A percentile compares a stretch with the other conserved stretches of the same genome.
These are phyloP conservation scores for Coelastrella sp. DNA, from an alignment of 139 green algal genomes.

Conservation along the genomic window DNA sequence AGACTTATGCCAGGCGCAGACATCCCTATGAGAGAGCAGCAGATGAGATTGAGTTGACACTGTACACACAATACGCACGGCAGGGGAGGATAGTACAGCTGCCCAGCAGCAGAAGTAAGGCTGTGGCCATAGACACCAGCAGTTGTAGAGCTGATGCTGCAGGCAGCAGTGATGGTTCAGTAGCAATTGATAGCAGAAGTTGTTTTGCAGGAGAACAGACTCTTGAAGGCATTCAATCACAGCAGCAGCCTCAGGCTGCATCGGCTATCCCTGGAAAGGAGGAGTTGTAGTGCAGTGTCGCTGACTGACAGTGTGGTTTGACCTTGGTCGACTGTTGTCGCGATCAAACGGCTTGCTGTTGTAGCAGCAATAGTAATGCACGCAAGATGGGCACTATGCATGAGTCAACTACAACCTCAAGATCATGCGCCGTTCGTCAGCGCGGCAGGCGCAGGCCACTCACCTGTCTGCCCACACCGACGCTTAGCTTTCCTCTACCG, in stretches of 20 bases:
- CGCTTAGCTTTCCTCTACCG: too few relatives aligned
- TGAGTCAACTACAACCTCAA: too few relatives aligned
- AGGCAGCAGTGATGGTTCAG: background rate
- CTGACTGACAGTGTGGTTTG: too few relatives aligned
- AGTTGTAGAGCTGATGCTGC: background rate
- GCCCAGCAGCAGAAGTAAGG: background rate
- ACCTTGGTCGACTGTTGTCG: too few relatives aligned
- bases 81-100: background rate
- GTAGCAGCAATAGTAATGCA: too few relatives aligned
- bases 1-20: background rate
- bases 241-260: background rate
- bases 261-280: background rate
- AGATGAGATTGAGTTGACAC: background rate
- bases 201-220: background rate
- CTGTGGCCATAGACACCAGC: background rate
- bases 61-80: background rate
- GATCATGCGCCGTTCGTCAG: too few relatives aligned
- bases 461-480: too few relatives aligned
- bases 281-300: background rate
- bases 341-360: too few relatives aligned
- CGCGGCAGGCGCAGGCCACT: too few relatives aligned
- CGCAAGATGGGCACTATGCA: too few relatives aligned
- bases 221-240: background rate
- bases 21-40: background rate
- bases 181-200: background rate